Conservation (phyloP, 371 early-diverging fungal species). For the Mucor mucedo region DNA sequence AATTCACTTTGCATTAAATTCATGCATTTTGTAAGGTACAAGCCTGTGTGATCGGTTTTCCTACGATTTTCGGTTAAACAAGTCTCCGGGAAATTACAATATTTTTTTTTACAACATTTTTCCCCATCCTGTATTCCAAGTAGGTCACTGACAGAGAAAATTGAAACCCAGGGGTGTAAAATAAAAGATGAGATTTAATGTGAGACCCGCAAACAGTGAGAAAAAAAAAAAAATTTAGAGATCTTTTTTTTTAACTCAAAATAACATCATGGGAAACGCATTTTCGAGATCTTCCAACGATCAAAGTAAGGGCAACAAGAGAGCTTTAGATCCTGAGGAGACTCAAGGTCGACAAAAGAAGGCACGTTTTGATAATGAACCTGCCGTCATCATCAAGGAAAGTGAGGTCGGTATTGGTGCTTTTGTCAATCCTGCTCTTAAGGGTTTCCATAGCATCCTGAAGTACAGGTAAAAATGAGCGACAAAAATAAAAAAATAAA, state of each 20-base stretch:
- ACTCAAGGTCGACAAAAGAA: slow-evolving; percentile 10
- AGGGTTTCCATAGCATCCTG: slow-evolving; percentile 76
- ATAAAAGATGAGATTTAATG: no score
- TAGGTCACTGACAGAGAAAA: no score
- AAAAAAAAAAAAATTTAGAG: slow-evolving; percentile 4
- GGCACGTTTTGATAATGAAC: slow-evolving; percentile 10
- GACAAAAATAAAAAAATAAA: neutral
- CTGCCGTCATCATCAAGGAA: slow-evolving; percentile 44
- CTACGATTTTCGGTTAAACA: no score
- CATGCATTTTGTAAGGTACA: no score
- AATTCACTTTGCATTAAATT: no score
- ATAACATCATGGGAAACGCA: slow-evolving; percentile 29
- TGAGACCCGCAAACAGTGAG: neutral
- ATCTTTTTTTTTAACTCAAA: neutral
- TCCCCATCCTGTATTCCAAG: no score
- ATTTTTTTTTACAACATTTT: no score
- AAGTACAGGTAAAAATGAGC: slow-evolving; percentile 67
- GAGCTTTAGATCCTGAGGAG: slow-evolving; percentile 24
- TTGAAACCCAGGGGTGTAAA: slow-evolving; percentile 2
- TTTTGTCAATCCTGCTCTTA: slow-evolving; percentile 64
- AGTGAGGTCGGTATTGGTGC: slow-evolving; percentile 78
- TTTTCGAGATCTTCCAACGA: slow-evolving; percentile 23
- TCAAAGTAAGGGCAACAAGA: slow-evolving; percentile 14
- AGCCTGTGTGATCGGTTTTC: no score
- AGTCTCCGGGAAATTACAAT: no score